These are phyloP conservation scores for Erythrophleum fordii DNA, from an alignment of 306 rosid species.

Conservation along the genomic window DNA sequence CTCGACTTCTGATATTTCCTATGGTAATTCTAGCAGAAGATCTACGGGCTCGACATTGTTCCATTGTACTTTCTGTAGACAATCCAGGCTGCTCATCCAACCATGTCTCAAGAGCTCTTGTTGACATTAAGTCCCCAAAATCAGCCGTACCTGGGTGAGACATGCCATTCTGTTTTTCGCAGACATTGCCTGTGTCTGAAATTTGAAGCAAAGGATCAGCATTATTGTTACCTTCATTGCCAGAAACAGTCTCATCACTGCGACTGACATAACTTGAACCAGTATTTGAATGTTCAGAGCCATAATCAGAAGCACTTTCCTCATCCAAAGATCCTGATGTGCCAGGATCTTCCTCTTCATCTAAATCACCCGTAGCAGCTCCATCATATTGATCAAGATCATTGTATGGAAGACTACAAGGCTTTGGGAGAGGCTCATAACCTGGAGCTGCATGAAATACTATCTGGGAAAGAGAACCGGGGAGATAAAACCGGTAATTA, in stretches of 20 bases:
- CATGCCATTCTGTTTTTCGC: slow-evolving; percentile 51
- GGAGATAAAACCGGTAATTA: slow-evolving; percentile 83
- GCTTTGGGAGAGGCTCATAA: slow-evolving; percentile 97
- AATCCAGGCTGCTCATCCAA: slow-evolving; percentile 77
- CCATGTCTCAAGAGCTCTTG: slow-evolving; percentile 89
- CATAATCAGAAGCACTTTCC: slow-evolving; percentile 71
- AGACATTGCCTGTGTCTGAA: slow-evolving; percentile 61
- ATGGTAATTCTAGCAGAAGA: slow-evolving; percentile 94
- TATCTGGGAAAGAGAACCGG: slow-evolving; percentile 94
- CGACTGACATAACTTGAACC: slow-evolving; percentile 61
- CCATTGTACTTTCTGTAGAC: slow-evolving; percentile 53
- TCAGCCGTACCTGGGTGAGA: slow-evolving; percentile 61
- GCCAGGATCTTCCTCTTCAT: slow-evolving; percentile 60
- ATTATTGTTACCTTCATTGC: slow-evolving; percentile 48
- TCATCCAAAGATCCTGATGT: slow-evolving; percentile 74
- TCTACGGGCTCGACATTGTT: slow-evolving; percentile 48
- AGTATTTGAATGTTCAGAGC: slow-evolving; percentile 62
- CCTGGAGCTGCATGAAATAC: slow-evolving; percentile 99
- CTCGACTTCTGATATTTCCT: slow-evolving; percentile 64
- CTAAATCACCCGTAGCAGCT: slow-evolving; percentile 45
- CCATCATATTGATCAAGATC: slow-evolving; percentile 45
- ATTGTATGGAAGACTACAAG: slow-evolving; percentile 62
- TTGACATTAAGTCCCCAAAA: slow-evolving; percentile 73
- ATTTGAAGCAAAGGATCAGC: slow-evolving; percentile 75
- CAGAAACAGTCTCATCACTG: slow-evolving; percentile 55